Evolutionary conservation across 495 filamentous ascomycete species (phyloP).

Genomic region (Aspergillus campestris): DNA sequence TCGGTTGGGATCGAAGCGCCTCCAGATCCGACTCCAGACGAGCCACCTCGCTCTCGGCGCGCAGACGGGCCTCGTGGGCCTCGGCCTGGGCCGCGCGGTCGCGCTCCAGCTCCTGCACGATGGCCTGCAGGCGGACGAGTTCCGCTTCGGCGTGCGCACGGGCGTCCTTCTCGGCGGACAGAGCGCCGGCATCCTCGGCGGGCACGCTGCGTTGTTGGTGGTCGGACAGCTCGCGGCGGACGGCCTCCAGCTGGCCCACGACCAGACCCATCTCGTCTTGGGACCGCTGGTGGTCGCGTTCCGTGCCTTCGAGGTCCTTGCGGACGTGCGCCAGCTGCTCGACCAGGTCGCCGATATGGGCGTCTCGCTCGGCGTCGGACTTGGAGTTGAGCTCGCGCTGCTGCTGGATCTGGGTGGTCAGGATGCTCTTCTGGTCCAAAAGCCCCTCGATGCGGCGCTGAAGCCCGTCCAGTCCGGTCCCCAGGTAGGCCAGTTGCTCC

Average conservation of each 20-base stretch:
- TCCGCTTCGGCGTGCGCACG: conserved; percentile 46
- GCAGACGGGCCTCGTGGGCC: conserved; percentile 40
- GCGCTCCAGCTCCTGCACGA: conserved; percentile 20
- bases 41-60: conserved; percentile 13
- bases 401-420: conserved; percentile 84
- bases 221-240: conserved; percentile 24
- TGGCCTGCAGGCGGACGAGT: conserved; percentile 29
- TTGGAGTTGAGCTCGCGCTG: conserved; percentile 78
- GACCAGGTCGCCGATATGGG: conserved; percentile 40
- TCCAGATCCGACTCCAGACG: conserved; percentile 11
- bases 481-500: conserved; percentile 47
- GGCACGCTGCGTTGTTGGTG: conserved; percentile 22
- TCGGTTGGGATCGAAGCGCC: conserved; percentile 4
- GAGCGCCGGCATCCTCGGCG: conserved; percentile 18
- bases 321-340: conserved; percentile 40
- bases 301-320: conserved; percentile 30
- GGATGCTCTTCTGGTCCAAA: conserved; percentile 73
- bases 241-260: conserved; percentile 39
- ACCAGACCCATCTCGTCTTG: conserved; percentile 37
- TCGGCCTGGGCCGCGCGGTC: conserved; percentile 25
- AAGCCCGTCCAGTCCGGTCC: conserved; percentile 65
- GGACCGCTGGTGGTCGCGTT: conserved; percentile 27
- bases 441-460: conserved; percentile 49
- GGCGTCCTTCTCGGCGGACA: conserved; percentile 48
- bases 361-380: conserved; percentile 50